Percentiles rank a stretch among this genome's conserved stretches.
Evolutionary conservation across 352 stramenopile species (phyloP).

Genomic region (Globisporangium cederbergense): DNA sequence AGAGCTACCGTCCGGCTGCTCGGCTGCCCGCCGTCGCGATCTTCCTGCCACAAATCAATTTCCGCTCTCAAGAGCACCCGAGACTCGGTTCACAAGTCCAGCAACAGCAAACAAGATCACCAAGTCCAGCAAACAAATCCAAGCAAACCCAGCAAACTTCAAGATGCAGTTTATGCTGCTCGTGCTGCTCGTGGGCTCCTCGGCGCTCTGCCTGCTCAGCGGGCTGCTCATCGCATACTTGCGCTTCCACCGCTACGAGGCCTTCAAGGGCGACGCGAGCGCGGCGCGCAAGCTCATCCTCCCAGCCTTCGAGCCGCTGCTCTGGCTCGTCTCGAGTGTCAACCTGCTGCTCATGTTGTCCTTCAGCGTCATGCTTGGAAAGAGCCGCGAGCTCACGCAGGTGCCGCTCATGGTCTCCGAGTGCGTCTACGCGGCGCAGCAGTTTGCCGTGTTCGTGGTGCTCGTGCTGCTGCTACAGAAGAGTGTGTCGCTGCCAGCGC

Average conservation of each 20-base stretch:
- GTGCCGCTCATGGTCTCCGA: neutral
- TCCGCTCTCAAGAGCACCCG: neutral
- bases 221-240: conserved; percentile 24
- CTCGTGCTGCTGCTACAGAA: neutral
- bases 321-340: conserved; percentile 28
- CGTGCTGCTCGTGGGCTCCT: conserved; percentile 2
- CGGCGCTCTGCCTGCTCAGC: conserved; percentile 13
- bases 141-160: neutral
- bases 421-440: neutral
- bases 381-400: neutral
- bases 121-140: neutral
- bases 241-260: conserved; percentile 20
- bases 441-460: neutral
- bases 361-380: conserved; percentile 12
- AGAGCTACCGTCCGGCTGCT: too few relatives aligned
- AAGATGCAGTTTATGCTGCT: neutral
- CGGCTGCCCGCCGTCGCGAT: neutral
- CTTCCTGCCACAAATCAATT: neutral
- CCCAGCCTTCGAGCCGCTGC: conserved; percentile 39
- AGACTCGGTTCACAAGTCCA: neutral
- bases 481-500: neutral
- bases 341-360: conserved; percentile 7
- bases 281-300: conserved; percentile 34
- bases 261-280: conserved; percentile 20
- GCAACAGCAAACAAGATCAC: too few relatives aligned